These are phyloP conservation scores for Coniochaeta sp. DNA, from an alignment of 2,329 filamentous ascomycete genomes.

Conservation along the genomic window DNA sequence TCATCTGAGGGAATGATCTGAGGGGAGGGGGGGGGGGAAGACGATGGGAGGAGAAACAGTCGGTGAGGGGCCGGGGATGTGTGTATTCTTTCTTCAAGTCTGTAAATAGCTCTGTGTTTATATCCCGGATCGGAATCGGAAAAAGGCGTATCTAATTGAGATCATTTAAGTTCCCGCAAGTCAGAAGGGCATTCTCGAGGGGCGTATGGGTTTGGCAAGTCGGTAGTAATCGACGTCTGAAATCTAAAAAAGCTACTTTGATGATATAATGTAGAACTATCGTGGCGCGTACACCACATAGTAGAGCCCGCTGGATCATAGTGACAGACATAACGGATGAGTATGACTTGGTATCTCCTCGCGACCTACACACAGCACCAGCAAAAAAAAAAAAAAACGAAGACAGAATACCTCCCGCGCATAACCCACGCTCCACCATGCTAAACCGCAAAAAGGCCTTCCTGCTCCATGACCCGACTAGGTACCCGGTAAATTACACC, in stretches of 20 bases:
- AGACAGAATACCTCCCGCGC: background rate
- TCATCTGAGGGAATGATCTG: too few species aligned
- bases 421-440: background rate
- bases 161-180: background rate
- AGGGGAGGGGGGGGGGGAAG: slow-evolving; percentile 5
- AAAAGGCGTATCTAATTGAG: slow-evolving; percentile 1
- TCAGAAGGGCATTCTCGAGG: too few species aligned
- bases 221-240: too few species aligned
- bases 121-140: background rate
- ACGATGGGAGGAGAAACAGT: background rate
- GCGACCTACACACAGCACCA: background rate
- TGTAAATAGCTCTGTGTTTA: slow-evolving; percentile 4
- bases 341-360: too few species aligned
- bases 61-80: background rate
- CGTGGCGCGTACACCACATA: too few species aligned
- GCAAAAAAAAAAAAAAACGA: background rate
- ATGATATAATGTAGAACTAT: too few species aligned
- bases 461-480: background rate
- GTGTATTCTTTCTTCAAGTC: background rate
- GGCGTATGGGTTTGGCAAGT: too few species aligned
- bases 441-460: slow-evolving; percentile 1
- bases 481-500: background rate
- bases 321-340: too few species aligned
- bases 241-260: too few species aligned
- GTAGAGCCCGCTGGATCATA: too few species aligned